Evolutionary conservation across 805 yeast genomes (phyloP).

Genomic region (Wickerhamiella allomyrinae): DNA sequence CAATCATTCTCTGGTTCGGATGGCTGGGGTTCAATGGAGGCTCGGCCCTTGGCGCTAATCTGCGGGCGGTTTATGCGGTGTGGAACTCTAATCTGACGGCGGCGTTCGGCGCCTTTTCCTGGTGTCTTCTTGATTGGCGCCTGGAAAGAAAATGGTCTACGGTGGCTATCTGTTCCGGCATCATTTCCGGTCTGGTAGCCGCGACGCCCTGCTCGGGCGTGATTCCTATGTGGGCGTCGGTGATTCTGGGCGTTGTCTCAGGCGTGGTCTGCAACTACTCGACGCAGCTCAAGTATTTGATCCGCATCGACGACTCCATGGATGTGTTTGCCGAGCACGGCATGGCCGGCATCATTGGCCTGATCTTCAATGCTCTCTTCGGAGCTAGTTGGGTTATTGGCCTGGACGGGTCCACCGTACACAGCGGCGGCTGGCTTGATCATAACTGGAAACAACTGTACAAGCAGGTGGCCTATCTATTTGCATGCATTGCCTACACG

Average conservation of each 20-base stretch:
- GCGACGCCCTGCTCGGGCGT: slow-evolving; percentile 92
- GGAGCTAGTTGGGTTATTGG: slow-evolving; percentile 83
- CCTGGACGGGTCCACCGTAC: slow-evolving; percentile 73
- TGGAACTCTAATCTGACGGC: slow-evolving; percentile 87
- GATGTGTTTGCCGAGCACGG: slow-evolving; percentile 99
- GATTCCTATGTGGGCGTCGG: slow-evolving; percentile 84
- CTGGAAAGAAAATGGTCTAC: slow-evolving; percentile 85
- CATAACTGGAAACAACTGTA: slow-evolving; percentile 86
- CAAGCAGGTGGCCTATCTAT: slow-evolving; percentile 72
- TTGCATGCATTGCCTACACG: slow-evolving; percentile 62
- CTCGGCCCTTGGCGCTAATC: slow-evolving; percentile 65
- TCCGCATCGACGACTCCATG: slow-evolving; percentile 78
- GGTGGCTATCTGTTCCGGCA: slow-evolving; percentile 90
- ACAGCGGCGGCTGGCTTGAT: slow-evolving; percentile 82
- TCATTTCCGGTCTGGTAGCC: slow-evolving; percentile 90
- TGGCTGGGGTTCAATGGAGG: slow-evolving; percentile 96
- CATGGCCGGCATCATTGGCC: slow-evolving; percentile 81
- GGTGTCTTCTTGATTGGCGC: slow-evolving; percentile 84
- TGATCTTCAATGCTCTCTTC: slow-evolving; percentile 76
- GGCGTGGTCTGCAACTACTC: slow-evolving; percentile 81
- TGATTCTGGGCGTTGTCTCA: slow-evolving; percentile 65
- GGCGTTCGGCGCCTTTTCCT: slow-evolving; percentile 76
- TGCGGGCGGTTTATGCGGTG: slow-evolving; percentile 77
- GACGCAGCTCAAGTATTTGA: slow-evolving; percentile 69
- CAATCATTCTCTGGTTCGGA: slow-evolving; percentile 78